These are phyloP conservation scores for Colletotrichum musicola DNA, from an alignment of 2,329 filamentous ascomycete species.

Conservation along the genomic window DNA sequence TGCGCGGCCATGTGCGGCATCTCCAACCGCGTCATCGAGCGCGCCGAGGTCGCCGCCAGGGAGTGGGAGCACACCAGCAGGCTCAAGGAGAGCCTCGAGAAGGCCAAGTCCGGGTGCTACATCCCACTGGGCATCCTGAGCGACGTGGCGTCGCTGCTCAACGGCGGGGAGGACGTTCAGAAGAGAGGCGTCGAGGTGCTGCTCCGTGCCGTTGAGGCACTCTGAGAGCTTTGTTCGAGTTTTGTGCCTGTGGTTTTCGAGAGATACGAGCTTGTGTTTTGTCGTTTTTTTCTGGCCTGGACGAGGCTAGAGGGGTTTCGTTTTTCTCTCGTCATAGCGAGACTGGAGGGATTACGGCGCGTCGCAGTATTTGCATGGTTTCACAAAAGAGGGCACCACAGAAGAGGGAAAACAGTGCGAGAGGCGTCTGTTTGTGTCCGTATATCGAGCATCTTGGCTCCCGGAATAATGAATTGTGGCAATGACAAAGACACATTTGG, in stretches of 20 bases:
- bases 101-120: constrained; percentile 81
- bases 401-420: not conserved
- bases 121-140: constrained; percentile 89
- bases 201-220: constrained; percentile 69
- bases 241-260: not conserved
- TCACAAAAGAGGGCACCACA: too few relatives aligned
- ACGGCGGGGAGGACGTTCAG: constrained; percentile 64
- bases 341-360: not conserved
- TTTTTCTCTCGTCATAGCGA: not conserved
- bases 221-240: constrained; percentile 52
- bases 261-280: not conserved
- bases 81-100: constrained; percentile 88
- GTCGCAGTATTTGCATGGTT: not conserved
- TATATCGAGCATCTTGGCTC: constrained; percentile 1
- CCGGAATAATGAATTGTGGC: not conserved
- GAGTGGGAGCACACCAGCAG: constrained; percentile 97
- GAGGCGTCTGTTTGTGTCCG: constrained; percentile 1
- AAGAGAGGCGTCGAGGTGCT: constrained; percentile 70
- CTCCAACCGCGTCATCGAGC: constrained; percentile 81
- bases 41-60: constrained; percentile 87
- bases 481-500: not conserved
- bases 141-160: constrained; percentile 84
- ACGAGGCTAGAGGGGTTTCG: too few relatives aligned
- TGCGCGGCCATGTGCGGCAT: constrained; percentile 99
- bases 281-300: too few relatives aligned